Conservation (phyloP, 306 rosid species). For the Coriaria nepalensis region DNA sequence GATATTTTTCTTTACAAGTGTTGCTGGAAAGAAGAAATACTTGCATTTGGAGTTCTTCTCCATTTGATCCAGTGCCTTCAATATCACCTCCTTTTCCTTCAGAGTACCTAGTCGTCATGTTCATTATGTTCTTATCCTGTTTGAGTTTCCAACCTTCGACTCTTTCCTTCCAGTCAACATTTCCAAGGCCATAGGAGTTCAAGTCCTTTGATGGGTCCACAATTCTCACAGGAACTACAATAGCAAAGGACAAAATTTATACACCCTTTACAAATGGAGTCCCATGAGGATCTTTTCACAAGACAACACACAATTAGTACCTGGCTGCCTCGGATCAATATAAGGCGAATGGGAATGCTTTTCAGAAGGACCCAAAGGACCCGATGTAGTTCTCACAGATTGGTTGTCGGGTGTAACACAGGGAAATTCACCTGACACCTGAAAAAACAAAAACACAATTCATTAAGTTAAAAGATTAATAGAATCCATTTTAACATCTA, state of each 20-base stretch:
- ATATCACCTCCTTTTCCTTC: constrained; percentile 95
- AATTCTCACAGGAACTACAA: constrained; percentile 78
- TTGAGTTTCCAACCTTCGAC: constrained; percentile 98
- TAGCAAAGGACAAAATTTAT: constrained; percentile 8
- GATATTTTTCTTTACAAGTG: background rate
- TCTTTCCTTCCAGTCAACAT: constrained; percentile 99
- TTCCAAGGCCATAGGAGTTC: constrained; percentile 92
- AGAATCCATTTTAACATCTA: background rate
- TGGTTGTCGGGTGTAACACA: constrained; percentile 82
- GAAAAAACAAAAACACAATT: constrained; percentile 8
- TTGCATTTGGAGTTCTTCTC: constrained; percentile 95
- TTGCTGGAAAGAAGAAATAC: constrained; percentile 9
- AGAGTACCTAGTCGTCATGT: constrained; percentile 52
- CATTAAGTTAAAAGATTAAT: background rate
- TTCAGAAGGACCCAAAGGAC: constrained; percentile 82
- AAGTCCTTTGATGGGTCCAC: constrained; percentile 93
- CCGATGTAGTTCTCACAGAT: constrained; percentile 82
- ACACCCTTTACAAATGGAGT: constrained; percentile 11
- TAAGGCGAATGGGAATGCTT: constrained; percentile 51
- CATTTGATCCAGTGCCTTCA: constrained; percentile 97
- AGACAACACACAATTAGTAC: constrained; percentile 22
- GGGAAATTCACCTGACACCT: constrained; percentile 92
- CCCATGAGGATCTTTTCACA: background rate
- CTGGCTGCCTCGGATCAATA: constrained; percentile 83
- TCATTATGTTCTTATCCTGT: constrained; percentile 79